Base-by-base conservation (phyloP, 2,329 filamentous ascomycete species). In the Zalaria obscura region DNA sequence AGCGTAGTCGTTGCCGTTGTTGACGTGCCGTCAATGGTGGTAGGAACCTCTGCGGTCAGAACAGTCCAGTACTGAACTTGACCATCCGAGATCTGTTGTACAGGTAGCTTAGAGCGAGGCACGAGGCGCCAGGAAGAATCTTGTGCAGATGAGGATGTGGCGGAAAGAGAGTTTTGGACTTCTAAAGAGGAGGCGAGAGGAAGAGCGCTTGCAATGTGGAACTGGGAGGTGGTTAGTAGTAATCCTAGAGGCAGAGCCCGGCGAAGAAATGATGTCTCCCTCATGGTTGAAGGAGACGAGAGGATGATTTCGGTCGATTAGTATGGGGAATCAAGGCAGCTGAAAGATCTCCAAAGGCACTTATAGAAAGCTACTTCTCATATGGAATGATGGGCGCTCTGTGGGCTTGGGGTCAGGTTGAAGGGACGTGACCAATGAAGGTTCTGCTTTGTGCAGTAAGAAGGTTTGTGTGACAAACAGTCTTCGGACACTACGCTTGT, bases 11-110 rank as follows among this genome's bases (percentile, higher is more conserved):
- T 42, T 9, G 43, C 39, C 5, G 40, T 37, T 5, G 39, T 31
- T 25, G 27, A 34, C 35, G 31, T 37, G 36, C 33, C 40, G 36
- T 35, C n/a, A 36, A 26, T 37, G 3, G 29, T 26, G 18, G 36
- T 25, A 4, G 41, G 28, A 8, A 44, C 10, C 25, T 32, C 26
- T 28, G 36, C 43, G 9, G 40, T 41, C 36, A 32, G 29, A n/a
- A 32, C 7, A 32, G 29, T 32, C n/a, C 40, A 7, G 25, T 28
- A 40, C 31, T 50, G 43, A 25, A 49, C 37, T 38, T 52, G 51
- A 26, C 49, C 51, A 36, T 51, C 47, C 9, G 39, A 25, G 5
- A 52, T 50, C 39, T 51, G 36, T 3, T 29, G 35, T 7, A 45
- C 36, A 29, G 40, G 27, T 3, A 33, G 25, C 3, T 34, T 28